Conservation (phyloP, 441 rosid genomes). For the Biscutella laevigata region DNA sequence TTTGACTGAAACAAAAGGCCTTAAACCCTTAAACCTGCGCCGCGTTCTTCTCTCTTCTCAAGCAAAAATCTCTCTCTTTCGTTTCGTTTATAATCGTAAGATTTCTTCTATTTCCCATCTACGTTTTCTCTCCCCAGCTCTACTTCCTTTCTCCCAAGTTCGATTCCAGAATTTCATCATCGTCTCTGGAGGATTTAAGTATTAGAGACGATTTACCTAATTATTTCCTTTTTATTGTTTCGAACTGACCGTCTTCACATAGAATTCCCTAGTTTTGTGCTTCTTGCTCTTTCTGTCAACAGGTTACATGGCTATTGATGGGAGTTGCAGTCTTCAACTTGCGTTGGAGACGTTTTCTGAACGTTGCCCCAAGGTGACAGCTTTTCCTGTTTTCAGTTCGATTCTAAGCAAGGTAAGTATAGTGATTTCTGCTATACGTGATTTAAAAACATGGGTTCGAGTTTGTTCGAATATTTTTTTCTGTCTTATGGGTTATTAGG, state of each 20-base stretch:
- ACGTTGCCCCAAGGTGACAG: slow-evolving; percentile 56
- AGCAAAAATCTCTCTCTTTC: background rate
- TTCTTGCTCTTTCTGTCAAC: background rate
- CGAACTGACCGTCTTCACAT: background rate
- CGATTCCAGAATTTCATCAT: background rate
- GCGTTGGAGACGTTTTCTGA: slow-evolving; percentile 53
- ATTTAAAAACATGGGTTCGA: background rate
- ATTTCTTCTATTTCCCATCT: background rate
- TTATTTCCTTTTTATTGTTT: background rate
- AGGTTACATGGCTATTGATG: slow-evolving; percentile 54
- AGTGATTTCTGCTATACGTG: background rate
- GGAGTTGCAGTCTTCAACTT: slow-evolving; percentile 52
- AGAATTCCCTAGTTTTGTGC: background rate
- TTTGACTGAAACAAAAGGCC: background rate
- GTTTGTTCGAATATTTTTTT: background rate
- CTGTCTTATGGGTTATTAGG: slow-evolving; percentile 9
- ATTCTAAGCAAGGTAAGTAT: slow-evolving; percentile 38
- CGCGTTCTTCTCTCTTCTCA: background rate
- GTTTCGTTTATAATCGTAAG: background rate
- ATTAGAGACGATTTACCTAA: background rate
- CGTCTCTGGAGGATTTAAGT: background rate
- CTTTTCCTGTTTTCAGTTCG: slow-evolving; percentile 28
- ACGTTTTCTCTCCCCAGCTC: background rate
- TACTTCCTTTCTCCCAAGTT: background rate
- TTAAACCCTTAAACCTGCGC: slow-evolving; percentile 15